phyloP scores from a whole-genome alignment of 306 rosid species.

The Sicyos baderoa region DNA sequence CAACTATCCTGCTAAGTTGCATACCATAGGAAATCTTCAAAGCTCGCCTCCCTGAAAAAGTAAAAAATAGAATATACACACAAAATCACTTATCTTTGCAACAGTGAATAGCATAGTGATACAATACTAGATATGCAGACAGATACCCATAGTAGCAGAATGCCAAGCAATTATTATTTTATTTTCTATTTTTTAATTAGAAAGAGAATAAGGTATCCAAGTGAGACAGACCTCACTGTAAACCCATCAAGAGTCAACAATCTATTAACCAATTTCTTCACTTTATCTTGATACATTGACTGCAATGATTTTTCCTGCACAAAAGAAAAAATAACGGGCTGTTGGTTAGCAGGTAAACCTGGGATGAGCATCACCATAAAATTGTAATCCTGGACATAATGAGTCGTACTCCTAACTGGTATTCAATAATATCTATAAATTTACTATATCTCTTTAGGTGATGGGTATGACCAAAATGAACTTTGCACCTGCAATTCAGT shows the following conservation, averaged over 20 bases:
- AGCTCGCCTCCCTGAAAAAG: slow-evolving; percentile 69
- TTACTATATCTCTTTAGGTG: neutral
- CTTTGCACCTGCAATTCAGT: slow-evolving; percentile 68
- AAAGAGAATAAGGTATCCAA: neutral
- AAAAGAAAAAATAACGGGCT: slow-evolving; percentile 16
- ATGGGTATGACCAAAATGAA: slow-evolving; percentile 1
- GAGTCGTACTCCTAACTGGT: slow-evolving; percentile 1
- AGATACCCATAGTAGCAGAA: neutral
- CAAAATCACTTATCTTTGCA: neutral
- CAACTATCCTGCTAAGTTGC: slow-evolving; percentile 26
- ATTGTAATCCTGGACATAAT: neutral
- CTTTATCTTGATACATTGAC: slow-evolving; percentile 57
- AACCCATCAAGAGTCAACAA: slow-evolving; percentile 56
- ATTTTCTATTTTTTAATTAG: too few species aligned
- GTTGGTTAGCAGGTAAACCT: slow-evolving; percentile 20
- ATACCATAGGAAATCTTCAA: slow-evolving; percentile 94
- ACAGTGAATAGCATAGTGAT: neutral
- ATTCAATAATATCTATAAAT: neutral
- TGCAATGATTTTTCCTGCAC: slow-evolving; percentile 72
- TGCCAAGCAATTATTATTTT: neutral
- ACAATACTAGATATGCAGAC: neutral
- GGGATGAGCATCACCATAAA: neutral
- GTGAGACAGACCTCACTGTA: slow-evolving; percentile 52
- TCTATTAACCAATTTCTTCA: slow-evolving; percentile 60
- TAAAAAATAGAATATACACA: slow-evolving; percentile 21